Base-by-base conservation (phyloP, 2,329 filamentous ascomycete genomes). In the Phaeosphaeriaceae sp. region DNA sequence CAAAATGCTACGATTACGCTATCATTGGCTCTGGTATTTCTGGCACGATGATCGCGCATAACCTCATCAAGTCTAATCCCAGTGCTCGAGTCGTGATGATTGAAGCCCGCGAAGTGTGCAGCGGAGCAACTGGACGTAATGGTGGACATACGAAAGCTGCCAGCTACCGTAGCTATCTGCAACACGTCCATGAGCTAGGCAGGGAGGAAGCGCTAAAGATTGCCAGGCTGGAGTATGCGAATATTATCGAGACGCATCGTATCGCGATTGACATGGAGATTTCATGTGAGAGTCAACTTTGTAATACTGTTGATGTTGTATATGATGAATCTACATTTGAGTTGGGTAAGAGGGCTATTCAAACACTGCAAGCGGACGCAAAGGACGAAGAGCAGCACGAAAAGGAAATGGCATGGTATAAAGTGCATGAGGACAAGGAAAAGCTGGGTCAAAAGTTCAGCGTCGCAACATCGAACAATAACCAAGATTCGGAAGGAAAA, bases 241-340 rank as follows among this genome's bases (percentile, higher is more conserved):
- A 75, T 45, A 82, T 87, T 46, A 68, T 74, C 20, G 78, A 77
- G n/a, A 78, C 84, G 8, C 84, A 87, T 60, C 67, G 63, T 0
- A 80, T 87, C 51, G 81, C 82, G 0, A 63, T 66, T 4, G 68
- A 76, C 15, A 67, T 85, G 46, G 71, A 9, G 78, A 61, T 68
- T 5, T 56, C 64, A 2, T 72, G 69, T 17, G 83, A 86, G 58
- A 79, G 76, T 41, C 61, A 70, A 30, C 63, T 76, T 8, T 80
- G 82, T 56, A 72, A 77, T 18, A 87, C 84, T 0, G 76, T 85
- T 2, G 84, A 87, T 63, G 71, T 86, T 2, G 72, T 86, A 26
- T 86, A 84, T 61, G 81, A 84, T 41, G 16, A 50, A 11, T 36
- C 41, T 11, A 64, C 66, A 0, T 74, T 71, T 42, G 57, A 67